Evolutionary conservation across 148 eudicot genomes (phyloP).

Genomic region (Rhododendron molle): DNA sequence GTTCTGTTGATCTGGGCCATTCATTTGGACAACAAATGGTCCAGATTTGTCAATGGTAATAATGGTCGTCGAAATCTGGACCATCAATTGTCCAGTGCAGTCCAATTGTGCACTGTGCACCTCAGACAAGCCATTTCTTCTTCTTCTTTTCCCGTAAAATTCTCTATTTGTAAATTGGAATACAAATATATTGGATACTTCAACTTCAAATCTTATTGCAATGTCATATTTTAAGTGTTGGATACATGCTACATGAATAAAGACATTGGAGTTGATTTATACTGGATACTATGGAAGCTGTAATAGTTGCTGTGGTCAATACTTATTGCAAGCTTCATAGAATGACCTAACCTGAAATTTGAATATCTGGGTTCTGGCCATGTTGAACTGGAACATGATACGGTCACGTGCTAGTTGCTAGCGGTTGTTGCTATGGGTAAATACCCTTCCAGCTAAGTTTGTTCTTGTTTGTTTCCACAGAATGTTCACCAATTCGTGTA

Average conservation of each 20-base stretch:
- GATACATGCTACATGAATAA: neutral
- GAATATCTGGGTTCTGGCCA: neutral
- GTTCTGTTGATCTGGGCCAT: neutral
- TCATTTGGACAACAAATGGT: neutral
- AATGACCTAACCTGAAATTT: neutral
- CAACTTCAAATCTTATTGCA: neutral
- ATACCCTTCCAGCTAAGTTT: neutral
- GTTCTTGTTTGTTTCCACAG: conserved; percentile 15
- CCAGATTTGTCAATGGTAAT: too few species aligned
- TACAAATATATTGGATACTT: neutral
- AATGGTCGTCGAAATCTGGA: neutral
- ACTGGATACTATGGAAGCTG: neutral
- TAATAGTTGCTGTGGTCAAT: neutral
- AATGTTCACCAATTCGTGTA: conserved; percentile 46
- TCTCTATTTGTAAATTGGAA: neutral
- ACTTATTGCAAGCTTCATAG: neutral
- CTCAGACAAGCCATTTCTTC: neutral
- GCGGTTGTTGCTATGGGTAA: neutral
- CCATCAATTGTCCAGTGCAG: neutral
- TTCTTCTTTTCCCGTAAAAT: neutral
- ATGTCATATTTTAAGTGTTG: neutral
- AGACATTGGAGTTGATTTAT: neutral
- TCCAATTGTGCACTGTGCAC: neutral
- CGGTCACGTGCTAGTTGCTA: neutral
- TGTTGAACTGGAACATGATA: neutral